These are phyloP conservation scores for Arthrobotrys conoides DNA, from an alignment of 2,329 filamentous ascomycete genomes.

Conservation along the genomic window DNA sequence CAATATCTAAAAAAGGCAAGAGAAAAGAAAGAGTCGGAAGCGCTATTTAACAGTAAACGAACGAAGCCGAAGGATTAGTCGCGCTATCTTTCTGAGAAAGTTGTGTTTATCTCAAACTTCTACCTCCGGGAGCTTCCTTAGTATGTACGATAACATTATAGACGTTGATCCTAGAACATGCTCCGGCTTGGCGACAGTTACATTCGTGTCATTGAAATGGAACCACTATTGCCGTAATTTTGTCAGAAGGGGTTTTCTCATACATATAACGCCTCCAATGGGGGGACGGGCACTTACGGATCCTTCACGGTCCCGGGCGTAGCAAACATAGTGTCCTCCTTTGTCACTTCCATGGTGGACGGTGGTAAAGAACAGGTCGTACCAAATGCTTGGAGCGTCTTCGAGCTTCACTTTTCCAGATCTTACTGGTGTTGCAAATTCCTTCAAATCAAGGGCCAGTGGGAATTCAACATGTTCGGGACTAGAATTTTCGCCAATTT, in stretches of 20 bases:
- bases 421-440: constrained; percentile 39
- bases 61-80: neutral
- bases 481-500: constrained; percentile 40
- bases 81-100: neutral
- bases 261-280: neutral
- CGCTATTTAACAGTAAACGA: neutral
- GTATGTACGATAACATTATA: constrained; percentile 59
- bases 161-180: constrained; percentile 52
- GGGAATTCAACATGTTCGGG: constrained; percentile 56
- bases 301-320: constrained; percentile 52
- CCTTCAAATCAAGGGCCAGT: constrained; percentile 51
- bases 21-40: neutral
- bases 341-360: constrained; percentile 52
- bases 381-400: constrained; percentile 57
- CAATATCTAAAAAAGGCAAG: neutral
- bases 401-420: constrained; percentile 40
- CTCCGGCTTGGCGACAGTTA: constrained; percentile 42
- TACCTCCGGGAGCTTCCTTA: constrained; percentile 51
- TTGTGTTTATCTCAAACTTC: constrained; percentile 1
- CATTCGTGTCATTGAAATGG: constrained; percentile 52
- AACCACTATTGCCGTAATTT: constrained; percentile 46
- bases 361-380: constrained; percentile 57
- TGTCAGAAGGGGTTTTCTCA: neutral
- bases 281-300: constrained; percentile 22
- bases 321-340: constrained; percentile 58